Conservation (phyloP, 2,329 filamentous ascomycete genomes). For the Microascus cirrosus region DNA sequence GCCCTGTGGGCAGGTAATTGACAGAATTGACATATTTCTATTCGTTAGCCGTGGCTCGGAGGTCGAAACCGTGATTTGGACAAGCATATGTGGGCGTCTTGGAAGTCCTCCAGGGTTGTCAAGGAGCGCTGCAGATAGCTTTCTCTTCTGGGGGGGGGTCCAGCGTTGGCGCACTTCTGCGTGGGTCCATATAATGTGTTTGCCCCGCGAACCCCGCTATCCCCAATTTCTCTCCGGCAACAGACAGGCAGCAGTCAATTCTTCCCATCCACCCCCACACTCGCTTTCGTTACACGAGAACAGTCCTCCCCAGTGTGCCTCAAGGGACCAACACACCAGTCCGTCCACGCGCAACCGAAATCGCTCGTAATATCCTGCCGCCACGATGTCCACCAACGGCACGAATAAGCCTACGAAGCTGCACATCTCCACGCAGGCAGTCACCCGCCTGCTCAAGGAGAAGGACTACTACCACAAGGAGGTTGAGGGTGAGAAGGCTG, state of each 20-base stretch:
- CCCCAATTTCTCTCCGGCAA: neutral
- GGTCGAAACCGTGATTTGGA: neutral
- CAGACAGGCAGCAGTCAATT: neutral
- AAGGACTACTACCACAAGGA: slow-evolving; percentile 86
- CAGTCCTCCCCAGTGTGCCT: too few relatives aligned
- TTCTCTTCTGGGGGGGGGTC: neutral
- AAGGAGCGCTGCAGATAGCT: too few relatives aligned
- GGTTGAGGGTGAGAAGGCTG: slow-evolving; percentile 47
- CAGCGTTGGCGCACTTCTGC: neutral
- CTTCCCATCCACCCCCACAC: neutral
- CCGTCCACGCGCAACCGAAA: neutral
- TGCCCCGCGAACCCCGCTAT: neutral
- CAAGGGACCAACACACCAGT: neutral
- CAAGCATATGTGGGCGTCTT: neutral
- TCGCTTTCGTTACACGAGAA: neutral
- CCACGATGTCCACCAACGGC: neutral
- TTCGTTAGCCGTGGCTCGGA: neutral
- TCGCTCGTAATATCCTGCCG: neutral
- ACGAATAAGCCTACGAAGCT: slow-evolving; percentile 49
- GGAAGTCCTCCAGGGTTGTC: too few relatives aligned
- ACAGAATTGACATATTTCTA: neutral
- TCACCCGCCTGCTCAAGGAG: slow-evolving; percentile 82
- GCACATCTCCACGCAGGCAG: slow-evolving; percentile 66
- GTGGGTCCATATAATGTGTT: neutral
- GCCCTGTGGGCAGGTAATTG: neutral